Conservation (phyloP, 2,329 filamentous ascomycete species). For the Sporothrix inflata region DNA sequence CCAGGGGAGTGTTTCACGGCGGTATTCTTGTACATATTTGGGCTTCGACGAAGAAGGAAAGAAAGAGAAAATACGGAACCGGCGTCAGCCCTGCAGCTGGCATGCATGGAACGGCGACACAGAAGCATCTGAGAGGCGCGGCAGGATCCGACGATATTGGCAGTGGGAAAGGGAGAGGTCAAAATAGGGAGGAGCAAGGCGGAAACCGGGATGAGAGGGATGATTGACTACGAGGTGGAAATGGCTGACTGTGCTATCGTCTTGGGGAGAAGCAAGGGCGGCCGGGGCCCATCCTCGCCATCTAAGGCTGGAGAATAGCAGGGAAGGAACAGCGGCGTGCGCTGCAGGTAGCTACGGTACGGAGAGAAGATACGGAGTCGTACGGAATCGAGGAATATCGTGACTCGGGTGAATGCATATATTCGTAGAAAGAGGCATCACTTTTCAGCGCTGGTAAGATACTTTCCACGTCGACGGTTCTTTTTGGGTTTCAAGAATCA, state of each 20-base stretch:
- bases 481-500: not conserved
- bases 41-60: not conserved
- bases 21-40: not conserved
- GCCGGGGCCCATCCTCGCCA: not conserved
- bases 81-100: slow-evolving; percentile 1
- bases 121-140: not conserved
- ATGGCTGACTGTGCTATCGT: not conserved
- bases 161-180: not conserved
- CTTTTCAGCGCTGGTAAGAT: not conserved
- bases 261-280: not conserved
- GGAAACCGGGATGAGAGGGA: not conserved
- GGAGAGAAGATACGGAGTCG: no score
- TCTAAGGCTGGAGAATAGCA: not conserved
- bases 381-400: not conserved
- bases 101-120: slow-evolving; percentile 14
- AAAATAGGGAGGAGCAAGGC: not conserved
- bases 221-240: not conserved
- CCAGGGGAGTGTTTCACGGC: slow-evolving; percentile 3
- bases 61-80: not conserved
- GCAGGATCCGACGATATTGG: slow-evolving; percentile 6
- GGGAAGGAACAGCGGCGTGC: no score
- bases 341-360: not conserved
- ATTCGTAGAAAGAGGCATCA: no score
- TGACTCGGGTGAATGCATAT: not conserved
- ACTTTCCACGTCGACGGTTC: not conserved